phyloP scores from a whole-genome alignment of 1,284 basidiomycete genomes.

The Hemileia vastatrix region DNA sequence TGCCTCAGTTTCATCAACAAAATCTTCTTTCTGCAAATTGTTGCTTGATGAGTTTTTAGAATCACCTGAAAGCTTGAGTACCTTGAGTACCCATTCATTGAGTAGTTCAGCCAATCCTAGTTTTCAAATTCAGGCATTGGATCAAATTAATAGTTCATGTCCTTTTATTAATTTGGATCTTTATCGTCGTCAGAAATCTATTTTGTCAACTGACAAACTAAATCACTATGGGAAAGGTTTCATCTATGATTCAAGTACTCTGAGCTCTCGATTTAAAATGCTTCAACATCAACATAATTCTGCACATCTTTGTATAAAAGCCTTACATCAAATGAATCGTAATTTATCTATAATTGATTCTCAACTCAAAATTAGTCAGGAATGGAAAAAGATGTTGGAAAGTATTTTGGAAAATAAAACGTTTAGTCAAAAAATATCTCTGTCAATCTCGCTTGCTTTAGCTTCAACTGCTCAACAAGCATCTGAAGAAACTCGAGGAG shows the following conservation, averaged over 20 bases:
- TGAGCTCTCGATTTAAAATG: too few species aligned
- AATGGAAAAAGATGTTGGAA: constrained; percentile 17
- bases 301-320: too few species aligned
- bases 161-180: constrained; percentile 15
- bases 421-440: background rate
- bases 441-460: constrained; percentile 11
- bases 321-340: constrained; percentile 18
- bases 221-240: constrained; percentile 17
- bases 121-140: constrained; percentile 18
- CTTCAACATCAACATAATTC: too few species aligned
- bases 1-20: background rate
- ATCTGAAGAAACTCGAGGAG: constrained; percentile 12
- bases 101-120: constrained; percentile 15
- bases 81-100: constrained; percentile 5
- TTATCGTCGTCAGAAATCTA: constrained; percentile 13
- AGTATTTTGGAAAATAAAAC: constrained; percentile 8
- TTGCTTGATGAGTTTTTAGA: constrained; percentile 13
- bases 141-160: constrained; percentile 9
- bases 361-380: constrained; percentile 17
- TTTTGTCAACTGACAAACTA: constrained; percentile 17
- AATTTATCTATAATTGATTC: constrained; percentile 19
- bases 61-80: constrained; percentile 5
- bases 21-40: too few species aligned
- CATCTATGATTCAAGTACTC: constrained; percentile 22
- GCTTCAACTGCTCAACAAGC: constrained; percentile 1